Conservation (phyloP, 164 flowering plant species). For the Paratinospora sagittata region DNA sequence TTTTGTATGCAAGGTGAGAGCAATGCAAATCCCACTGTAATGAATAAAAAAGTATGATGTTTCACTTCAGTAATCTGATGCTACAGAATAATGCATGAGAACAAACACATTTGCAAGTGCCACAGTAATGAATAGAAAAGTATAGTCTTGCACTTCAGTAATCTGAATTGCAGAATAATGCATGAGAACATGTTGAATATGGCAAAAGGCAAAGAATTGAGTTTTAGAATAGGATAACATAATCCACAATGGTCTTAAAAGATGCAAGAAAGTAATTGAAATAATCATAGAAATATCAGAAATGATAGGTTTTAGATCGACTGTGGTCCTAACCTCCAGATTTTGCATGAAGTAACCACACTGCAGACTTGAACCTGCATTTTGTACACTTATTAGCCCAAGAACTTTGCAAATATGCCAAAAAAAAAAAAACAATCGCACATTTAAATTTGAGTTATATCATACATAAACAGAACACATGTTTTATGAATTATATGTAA, state of each 20-base stretch:
- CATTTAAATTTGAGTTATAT: neutral
- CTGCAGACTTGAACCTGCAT: neutral
- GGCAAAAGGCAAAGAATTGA: neutral
- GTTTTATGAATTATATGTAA: neutral
- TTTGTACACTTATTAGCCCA: neutral
- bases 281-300: neutral
- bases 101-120: neutral
- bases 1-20: neutral
- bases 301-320: neutral
- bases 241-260: conserved; percentile 2
- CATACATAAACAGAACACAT: neutral
- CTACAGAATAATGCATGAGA: neutral
- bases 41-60: neutral
- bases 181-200: too few relatives aligned
- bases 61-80: neutral
- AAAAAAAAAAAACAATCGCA: neutral
- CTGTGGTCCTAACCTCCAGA: neutral
- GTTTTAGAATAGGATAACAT: neutral
- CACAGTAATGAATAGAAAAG: neutral
- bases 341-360: neutral
- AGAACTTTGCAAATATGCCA: neutral
- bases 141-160: too few relatives aligned
- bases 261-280: neutral
- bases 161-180: too few relatives aligned
- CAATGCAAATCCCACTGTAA: neutral